These are phyloP conservation scores for Castanopsis chinensis DNA, from an alignment of 306 rosid genomes.

Conservation along the genomic window DNA sequence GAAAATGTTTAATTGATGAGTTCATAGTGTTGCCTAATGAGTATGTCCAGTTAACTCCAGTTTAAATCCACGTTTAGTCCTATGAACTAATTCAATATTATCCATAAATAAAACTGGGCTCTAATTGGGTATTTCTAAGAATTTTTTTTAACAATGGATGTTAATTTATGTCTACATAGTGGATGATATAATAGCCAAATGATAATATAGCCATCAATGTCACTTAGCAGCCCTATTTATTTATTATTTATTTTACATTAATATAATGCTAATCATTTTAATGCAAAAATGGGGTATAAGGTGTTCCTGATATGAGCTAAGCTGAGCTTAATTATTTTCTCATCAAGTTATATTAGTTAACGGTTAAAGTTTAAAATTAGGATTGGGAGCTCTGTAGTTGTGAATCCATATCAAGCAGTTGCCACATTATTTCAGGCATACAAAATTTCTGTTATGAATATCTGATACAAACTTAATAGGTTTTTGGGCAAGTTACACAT, in stretches of 20 bases:
- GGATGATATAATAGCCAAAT: not conserved
- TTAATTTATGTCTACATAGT: not conserved
- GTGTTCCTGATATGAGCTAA: not conserved
- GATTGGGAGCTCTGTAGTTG: conserved; percentile 4
- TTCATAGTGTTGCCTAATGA: conserved; percentile 40
- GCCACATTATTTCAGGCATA: not conserved
- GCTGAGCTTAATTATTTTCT: not conserved
- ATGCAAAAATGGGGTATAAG: not conserved
- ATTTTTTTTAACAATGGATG: not conserved
- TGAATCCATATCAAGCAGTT: not conserved
- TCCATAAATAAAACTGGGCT: not conserved
- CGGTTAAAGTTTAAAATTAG: not conserved
- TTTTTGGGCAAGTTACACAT: too few relatives aligned
- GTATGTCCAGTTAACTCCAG: conserved; percentile 41
- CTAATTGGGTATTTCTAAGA: not conserved
- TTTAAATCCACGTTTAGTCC: not conserved
- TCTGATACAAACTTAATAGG: not conserved
- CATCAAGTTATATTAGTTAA: not conserved
- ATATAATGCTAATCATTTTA: not conserved
- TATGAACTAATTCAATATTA: not conserved
- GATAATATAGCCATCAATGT: not conserved
- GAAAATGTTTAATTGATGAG: conserved; percentile 56
- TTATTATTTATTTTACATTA: not conserved
- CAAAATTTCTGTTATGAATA: conserved; percentile 1
- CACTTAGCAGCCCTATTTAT: not conserved